Evolutionary conservation across 2,329 filamentous ascomycete genomes (phyloP), one percentile per base, ranked within the genome.

Genomic region (Fusarium sp.): DNA sequence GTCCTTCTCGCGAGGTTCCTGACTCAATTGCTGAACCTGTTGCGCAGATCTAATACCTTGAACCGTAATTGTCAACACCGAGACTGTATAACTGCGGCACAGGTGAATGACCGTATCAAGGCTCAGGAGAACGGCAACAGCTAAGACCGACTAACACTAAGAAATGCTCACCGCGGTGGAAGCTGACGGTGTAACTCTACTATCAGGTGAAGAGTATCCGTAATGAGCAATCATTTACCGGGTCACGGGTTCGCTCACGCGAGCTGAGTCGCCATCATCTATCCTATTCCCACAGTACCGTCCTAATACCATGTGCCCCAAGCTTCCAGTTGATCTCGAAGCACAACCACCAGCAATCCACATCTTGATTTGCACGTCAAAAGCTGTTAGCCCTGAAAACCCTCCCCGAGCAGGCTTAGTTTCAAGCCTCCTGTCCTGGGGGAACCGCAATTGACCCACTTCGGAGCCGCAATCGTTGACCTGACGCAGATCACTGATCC

Each of bases 401-500:
- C 39, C 33, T 54, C 50, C 37, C 46, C 31, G 47, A 60, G 49
- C 43, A 33, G 39, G 33, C 33, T 52, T 65, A 65, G 60, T 31
- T 56, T 48, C 46, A 48, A 68, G 63, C 58, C 63, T 64, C 41
- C 37, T 44, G 71, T 58, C 63, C 70, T 63, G 72, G 69, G 72
- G 72, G 72, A 74, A 68, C 72, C 72, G 72, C 72, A 75, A 49
- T 39, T 23, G 68, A 49, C 69, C 73, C 73, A 75, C 73, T 46
- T 75, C 73, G 73, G 73, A 75, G 62, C 73, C 73, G 73, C 73
- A 75, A 69, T 70, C 63, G 57, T 58, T 67, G 39, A 61, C 43
- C 63, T 69, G 72, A 63, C 49, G 69, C 59, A 71, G 67, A 75
- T 74, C 72, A 61, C 62, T 74, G 72, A 74, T 74, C 72, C 72